A percentile compares a stretch with the other conserved stretches of the same genome.
Evolutionary conservation across 768 basidiomycete genomes (phyloP).

Genomic region (Dacryopinax spathularia): DNA sequence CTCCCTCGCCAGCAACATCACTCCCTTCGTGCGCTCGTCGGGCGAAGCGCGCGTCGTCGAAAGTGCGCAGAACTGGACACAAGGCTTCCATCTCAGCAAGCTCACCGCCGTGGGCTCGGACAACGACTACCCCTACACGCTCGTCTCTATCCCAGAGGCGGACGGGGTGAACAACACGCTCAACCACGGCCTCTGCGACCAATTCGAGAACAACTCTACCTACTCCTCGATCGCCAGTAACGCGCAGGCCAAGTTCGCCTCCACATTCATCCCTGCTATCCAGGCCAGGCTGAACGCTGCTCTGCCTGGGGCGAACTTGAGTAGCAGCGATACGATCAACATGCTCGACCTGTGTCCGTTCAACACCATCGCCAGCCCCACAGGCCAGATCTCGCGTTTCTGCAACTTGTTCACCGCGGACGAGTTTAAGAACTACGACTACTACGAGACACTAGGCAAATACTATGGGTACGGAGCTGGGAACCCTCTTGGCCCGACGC

Average conservation of each 20-base stretch:
- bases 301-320: conserved; percentile 50
- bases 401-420: conserved; percentile 52
- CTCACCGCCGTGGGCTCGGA: conserved; percentile 45
- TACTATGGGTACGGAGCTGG: conserved; percentile 59
- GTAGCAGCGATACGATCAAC: conserved; percentile 36
- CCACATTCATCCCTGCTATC: conserved; percentile 41
- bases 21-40: conserved; percentile 43
- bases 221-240: background rate
- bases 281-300: conserved; percentile 43
- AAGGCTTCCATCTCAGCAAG: conserved; percentile 33
- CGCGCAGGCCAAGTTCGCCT: conserved; percentile 34
- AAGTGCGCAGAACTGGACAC: conserved; percentile 56
- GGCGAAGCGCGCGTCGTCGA: conserved; percentile 44
- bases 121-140: conserved; percentile 23
- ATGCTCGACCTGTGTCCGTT: conserved; percentile 69
- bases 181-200: conserved; percentile 43
- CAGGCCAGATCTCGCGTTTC: conserved; percentile 41
- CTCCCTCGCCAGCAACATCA: conserved; percentile 19
- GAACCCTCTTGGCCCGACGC: conserved; percentile 51
- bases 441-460: conserved; percentile 58
- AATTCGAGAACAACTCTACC: conserved; percentile 5
- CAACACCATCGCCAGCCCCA: conserved; percentile 42
- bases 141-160: background rate
- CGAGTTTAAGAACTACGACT: conserved; percentile 57
- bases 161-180: conserved; percentile 44